Conservation (phyloP, 2,329 filamentous ascomycete species). For the Trichoderma afroharzianum region DNA sequence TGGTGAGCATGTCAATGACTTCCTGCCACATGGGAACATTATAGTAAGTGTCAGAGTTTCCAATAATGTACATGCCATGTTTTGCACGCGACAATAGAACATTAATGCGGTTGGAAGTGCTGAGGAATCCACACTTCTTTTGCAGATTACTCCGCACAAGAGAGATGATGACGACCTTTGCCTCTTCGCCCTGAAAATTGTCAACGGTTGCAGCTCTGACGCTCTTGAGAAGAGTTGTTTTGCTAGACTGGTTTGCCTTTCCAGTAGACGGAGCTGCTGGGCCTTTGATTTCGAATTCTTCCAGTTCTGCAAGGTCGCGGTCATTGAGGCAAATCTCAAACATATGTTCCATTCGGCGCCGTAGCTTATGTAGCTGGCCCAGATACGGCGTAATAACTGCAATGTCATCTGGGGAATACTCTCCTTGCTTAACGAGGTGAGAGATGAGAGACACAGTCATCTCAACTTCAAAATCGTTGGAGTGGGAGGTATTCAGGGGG, state of each 20-base stretch:
- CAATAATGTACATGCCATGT: constrained; percentile 69
- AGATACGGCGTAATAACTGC: constrained; percentile 67
- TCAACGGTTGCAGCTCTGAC: constrained; percentile 63
- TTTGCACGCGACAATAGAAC: constrained; percentile 64
- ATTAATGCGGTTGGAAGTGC: constrained; percentile 64
- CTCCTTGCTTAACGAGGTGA: constrained; percentile 63
- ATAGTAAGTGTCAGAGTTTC: constrained; percentile 57
- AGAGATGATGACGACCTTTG: constrained; percentile 65
- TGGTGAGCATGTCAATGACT: constrained; percentile 51
- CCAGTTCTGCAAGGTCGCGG: constrained; percentile 54
- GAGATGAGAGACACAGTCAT: constrained; percentile 61
- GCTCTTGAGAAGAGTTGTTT: constrained; percentile 37
- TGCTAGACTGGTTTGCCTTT: not conserved
- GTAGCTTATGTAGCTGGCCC: constrained; percentile 54
- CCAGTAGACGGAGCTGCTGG: not conserved
- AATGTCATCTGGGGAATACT: constrained; percentile 58
- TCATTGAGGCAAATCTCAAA: constrained; percentile 65
- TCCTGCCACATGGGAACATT: constrained; percentile 61
- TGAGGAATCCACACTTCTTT: constrained; percentile 61
- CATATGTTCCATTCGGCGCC: constrained; percentile 38
- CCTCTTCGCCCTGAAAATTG: constrained; percentile 77
- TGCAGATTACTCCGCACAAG: constrained; percentile 65
- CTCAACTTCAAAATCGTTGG: constrained; percentile 51
- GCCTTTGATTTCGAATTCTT: constrained; percentile 31
- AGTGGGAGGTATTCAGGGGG: constrained; percentile 29